phyloP scores from a whole-genome alignment of 2,329 filamentous ascomycete genomes.

The Diaporthe nobilis region DNA sequence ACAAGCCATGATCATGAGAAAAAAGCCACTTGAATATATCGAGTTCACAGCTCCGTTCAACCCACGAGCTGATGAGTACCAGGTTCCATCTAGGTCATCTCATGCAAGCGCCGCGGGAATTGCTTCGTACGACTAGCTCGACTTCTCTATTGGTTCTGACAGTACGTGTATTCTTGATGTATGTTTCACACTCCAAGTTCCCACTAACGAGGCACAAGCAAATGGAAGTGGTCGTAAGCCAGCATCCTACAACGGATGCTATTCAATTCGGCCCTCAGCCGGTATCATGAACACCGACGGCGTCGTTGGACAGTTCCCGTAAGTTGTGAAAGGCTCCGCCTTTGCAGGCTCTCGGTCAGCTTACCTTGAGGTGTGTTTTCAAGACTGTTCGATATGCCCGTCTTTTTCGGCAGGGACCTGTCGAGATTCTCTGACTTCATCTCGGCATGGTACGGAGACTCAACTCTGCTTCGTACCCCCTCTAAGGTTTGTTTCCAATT shows the following conservation, averaged over 20 bases:
- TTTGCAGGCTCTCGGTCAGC: background rate
- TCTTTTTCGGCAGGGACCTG: background rate
- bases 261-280: background rate
- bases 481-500: background rate
- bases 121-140: conserved; percentile 8
- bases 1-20: background rate
- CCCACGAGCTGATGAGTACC: conserved; percentile 2
- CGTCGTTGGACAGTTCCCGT: conserved; percentile 1
- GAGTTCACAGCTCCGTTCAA: conserved; percentile 7
- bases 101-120: background rate
- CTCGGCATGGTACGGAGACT: conserved; percentile 12
- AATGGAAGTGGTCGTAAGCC: background rate
- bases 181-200: background rate
- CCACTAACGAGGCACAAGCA: background rate
- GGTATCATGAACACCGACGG: conserved; percentile 16
- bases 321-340: background rate
- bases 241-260: conserved; percentile 13
- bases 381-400: conserved; percentile 5
- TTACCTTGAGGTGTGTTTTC: background rate
- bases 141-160: conserved; percentile 7
- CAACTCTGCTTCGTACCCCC: background rate
- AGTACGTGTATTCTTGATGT: background rate
- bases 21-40: background rate
- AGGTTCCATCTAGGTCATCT: background rate
- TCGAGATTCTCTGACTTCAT: conserved; percentile 7